phyloP scores from a whole-genome alignment of 2,329 filamentous ascomycete genomes.

The Leptographium procerum region DNA sequence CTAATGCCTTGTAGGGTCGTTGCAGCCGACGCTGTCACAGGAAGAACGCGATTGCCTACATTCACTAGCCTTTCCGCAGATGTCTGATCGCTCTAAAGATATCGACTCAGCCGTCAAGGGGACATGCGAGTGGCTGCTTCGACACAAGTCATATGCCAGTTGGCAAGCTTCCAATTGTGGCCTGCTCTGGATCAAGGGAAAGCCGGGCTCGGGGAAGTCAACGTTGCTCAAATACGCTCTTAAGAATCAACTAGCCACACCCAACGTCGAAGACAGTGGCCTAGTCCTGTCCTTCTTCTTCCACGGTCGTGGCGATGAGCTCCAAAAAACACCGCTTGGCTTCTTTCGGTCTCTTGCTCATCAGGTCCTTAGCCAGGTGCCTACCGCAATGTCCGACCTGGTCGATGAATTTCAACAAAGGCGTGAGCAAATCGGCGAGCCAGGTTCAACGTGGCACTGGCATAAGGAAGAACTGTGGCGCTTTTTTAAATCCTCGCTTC shows the following conservation, averaged over 20 bases:
- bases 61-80: too few species aligned
- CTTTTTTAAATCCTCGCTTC: neutral
- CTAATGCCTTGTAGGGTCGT: too few species aligned
- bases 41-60: too few species aligned
- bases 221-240: neutral
- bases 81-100: too few species aligned
- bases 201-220: neutral
- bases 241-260: neutral
- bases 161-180: neutral
- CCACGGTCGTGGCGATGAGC: neutral
- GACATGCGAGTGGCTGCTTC: neutral
- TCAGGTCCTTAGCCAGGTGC: conserved; percentile 15
- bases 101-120: too few species aligned
- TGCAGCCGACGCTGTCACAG: too few species aligned
- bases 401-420: neutral
- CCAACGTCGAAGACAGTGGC: neutral
- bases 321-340: neutral
- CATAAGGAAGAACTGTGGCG: neutral
- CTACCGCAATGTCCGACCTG: conserved; percentile 12
- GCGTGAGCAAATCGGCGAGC: conserved; percentile 1
- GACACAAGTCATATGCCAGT: neutral
- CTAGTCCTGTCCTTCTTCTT: neutral
- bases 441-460: neutral
- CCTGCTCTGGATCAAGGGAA: neutral
- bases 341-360: neutral